Evolutionary conservation across 2,329 filamentous ascomycete species (phyloP).

Genomic region (Fusarium bactridioides): DNA sequence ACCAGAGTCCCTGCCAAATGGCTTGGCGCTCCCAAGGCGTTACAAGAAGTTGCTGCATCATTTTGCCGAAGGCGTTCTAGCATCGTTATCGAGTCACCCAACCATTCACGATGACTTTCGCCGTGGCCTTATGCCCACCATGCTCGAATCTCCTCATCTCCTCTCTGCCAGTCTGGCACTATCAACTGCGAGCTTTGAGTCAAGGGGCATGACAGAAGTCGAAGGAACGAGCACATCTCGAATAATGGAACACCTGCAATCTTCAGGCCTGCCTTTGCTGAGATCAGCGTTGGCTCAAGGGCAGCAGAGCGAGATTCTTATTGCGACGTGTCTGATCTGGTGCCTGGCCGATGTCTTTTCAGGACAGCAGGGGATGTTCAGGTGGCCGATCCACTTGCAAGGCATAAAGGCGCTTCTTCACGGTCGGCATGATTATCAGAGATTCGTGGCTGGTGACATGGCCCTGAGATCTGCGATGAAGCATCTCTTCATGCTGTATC

Average conservation of each 20-base stretch:
- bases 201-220: slow-evolving; percentile 31
- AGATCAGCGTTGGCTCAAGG: slow-evolving; percentile 31
- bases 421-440: not conserved
- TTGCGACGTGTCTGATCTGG: slow-evolving; percentile 43
- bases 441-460: not conserved
- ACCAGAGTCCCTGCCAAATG: slow-evolving; percentile 37
- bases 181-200: slow-evolving; percentile 39
- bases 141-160: slow-evolving; percentile 40
- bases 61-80: slow-evolving; percentile 38
- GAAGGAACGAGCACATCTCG: slow-evolving; percentile 32
- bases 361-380: slow-evolving; percentile 26
- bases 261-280: slow-evolving; percentile 36
- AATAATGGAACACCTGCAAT: slow-evolving; percentile 38
- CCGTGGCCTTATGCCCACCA: slow-evolving; percentile 35
- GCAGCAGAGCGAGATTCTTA: slow-evolving; percentile 34
- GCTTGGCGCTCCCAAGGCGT: slow-evolving; percentile 23
- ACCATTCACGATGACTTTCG: slow-evolving; percentile 41
- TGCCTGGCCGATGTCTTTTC: slow-evolving; percentile 42
- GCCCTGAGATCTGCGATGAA: slow-evolving; percentile 32
- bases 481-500: slow-evolving; percentile 42
- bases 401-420: slow-evolving; percentile 38
- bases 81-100: slow-evolving; percentile 40
- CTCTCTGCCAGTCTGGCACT: slow-evolving; percentile 40
- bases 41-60: slow-evolving; percentile 38
- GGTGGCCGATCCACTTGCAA: slow-evolving; percentile 40